Evolutionary conservation across 2,329 filamentous ascomycete genomes (phyloP).

Genomic region (Cladophialophora exuberans): DNA sequence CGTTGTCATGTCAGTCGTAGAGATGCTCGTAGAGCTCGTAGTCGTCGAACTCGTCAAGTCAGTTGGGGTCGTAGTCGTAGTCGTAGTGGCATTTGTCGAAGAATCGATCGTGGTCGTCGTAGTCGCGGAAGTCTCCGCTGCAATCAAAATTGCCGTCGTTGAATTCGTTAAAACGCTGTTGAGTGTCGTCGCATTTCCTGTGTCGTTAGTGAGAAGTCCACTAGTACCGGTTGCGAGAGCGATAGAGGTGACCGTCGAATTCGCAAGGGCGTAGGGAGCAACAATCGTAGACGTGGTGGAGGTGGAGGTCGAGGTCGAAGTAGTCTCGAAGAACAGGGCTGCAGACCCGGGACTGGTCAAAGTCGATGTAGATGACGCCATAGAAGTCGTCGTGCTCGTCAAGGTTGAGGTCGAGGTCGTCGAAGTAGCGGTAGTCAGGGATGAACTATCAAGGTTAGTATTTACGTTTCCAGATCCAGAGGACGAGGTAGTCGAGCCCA

Average conservation of each 20-base stretch:
- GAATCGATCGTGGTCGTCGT: constrained; percentile 8
- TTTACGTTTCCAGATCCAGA: background rate
- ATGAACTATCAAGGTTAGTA: background rate
- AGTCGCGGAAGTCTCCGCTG: background rate
- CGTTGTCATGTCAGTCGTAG: no score
- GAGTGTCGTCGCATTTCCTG: background rate
- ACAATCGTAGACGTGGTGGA: background rate
- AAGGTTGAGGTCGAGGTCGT: background rate
- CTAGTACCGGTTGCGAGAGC: background rate
- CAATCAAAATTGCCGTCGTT: background rate
- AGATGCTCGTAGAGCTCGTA: constrained; percentile 9
- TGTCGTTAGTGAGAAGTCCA: background rate
- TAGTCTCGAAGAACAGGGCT: background rate
- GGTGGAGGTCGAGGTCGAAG: background rate
- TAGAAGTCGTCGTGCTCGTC: constrained; percentile 7
- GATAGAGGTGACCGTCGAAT: background rate
- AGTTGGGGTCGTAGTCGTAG: constrained; percentile 10
- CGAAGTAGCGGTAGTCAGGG: background rate
- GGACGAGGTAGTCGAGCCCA: background rate
- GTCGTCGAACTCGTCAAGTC: constrained; percentile 6
- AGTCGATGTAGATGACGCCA: constrained; percentile 5
- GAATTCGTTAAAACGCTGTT: background rate
- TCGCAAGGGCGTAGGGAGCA: background rate
- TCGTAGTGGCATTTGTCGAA: constrained; percentile 1
- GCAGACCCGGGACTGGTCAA: no score